A percentile compares a stretch with the other conserved stretches of the same genome.
phyloP scores from a whole-genome alignment of 2,329 filamentous ascomycete species.

The Fusarium sp. region DNA sequence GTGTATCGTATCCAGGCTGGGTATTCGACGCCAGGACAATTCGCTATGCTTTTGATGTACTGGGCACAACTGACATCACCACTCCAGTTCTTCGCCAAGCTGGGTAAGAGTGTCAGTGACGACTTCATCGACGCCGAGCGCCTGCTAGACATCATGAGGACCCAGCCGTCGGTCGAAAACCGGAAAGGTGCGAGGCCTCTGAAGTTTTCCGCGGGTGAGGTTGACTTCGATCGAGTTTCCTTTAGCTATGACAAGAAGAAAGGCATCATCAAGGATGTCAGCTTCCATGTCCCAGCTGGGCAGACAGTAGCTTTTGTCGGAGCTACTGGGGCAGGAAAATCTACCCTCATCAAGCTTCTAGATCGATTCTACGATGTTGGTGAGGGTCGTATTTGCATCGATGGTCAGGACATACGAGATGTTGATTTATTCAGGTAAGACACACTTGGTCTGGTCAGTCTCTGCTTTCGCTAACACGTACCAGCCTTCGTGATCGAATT shows the following conservation, averaged over 20 bases:
- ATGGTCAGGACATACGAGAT: conserved; percentile 65
- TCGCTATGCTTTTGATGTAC: conserved; percentile 76
- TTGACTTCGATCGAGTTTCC: conserved; percentile 63
- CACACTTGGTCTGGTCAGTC: background rate
- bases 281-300: conserved; percentile 60
- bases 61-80: conserved; percentile 77
- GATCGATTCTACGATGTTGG: conserved; percentile 68
- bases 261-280: conserved; percentile 63
- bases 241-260: conserved; percentile 70
- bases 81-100: conserved; percentile 71
- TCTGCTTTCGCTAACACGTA: conserved; percentile 32
- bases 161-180: conserved; percentile 63
- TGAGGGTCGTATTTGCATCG: conserved; percentile 61
- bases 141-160: conserved; percentile 66
- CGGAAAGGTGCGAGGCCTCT: conserved; percentile 60
- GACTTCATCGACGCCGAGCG: conserved; percentile 67
- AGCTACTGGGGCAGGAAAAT: conserved; percentile 67
- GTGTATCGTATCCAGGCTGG: conserved; percentile 73
- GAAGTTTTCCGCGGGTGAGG: conserved; percentile 60
- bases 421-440: conserved; percentile 59
- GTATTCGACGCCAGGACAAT: conserved; percentile 69
- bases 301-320: conserved; percentile 68
- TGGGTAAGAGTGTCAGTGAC: conserved; percentile 65
- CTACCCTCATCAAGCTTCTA: conserved; percentile 66
- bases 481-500: conserved; percentile 61